phyloP scores from a whole-genome alignment of 2,329 filamentous ascomycete genomes.

The Colletotrichum viniferum region DNA sequence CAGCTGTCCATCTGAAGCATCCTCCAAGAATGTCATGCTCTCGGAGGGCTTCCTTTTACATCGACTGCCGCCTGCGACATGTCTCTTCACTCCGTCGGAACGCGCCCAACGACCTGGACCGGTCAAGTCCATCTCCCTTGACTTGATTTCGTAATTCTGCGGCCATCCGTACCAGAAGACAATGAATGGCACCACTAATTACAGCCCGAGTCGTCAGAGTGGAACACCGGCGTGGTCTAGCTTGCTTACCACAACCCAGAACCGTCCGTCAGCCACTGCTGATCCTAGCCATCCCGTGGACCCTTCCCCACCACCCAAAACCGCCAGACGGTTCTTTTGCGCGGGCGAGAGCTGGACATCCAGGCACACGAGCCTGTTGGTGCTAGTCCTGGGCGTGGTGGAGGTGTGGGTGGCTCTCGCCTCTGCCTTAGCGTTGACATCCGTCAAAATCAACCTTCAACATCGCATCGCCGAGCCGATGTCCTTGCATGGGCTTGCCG shows the following conservation, averaged over 20 bases:
- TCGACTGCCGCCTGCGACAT: neutral
- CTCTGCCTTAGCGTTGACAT: neutral
- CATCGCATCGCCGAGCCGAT: slow-evolving; percentile 10
- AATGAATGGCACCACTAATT: neutral
- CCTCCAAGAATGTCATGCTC: neutral
- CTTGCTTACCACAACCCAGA: neutral
- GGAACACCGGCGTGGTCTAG: neutral
- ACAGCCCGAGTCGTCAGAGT: neutral
- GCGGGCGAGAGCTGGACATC: neutral
- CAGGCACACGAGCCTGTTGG: neutral
- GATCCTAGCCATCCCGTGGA: slow-evolving; percentile 1
- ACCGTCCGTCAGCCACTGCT: neutral
- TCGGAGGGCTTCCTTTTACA: neutral
- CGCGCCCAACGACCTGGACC: neutral
- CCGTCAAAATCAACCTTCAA: neutral
- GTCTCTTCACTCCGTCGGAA: neutral
- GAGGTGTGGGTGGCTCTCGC: neutral
- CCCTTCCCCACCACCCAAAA: neutral
- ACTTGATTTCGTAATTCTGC: neutral
- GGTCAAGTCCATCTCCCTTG: neutral
- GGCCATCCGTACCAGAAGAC: neutral
- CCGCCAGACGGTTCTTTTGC: slow-evolving; percentile 7
- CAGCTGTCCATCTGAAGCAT: neutral
- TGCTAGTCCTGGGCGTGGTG: neutral
- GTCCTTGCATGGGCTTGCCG: neutral